Base-by-base conservation (phyloP, 345 rosid species). In the Bretschneidera sinensis region DNA sequence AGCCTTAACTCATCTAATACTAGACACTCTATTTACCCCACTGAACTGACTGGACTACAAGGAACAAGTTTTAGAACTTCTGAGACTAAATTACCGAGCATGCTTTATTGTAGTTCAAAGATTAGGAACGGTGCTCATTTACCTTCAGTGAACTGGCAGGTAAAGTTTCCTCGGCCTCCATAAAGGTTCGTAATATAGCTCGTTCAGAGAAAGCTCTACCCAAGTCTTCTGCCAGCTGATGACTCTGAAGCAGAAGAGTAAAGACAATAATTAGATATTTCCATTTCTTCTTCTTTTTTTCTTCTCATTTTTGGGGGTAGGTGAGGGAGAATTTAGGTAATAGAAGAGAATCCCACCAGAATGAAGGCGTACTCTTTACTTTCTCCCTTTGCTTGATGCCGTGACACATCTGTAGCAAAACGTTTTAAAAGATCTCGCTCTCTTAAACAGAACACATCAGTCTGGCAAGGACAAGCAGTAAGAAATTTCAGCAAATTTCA, bases 151-250 rank as follows among this genome's bases (percentile, higher is more conserved):
- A 63, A 65, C 83, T 83, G 54, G 57, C 19, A n/a, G 83, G 59
- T 54, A 72, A 64, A 49, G 76, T 74, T 67, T 71, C 78, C 66
- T 89, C 98, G 0, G 83, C 77, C 60, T 81, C 81, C 19, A 83
- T 45, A 66, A 85, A 78, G 51, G 69, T 81, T 65, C 86, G 85
- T 53, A 89, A 66, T 59, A 84, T 79, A 55, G 83, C 66, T 73
- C 88, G 74, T 62, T 92, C 98, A 10, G 97, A 70, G 72, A 87
- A 92, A 66, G 97, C 98, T 78, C 84, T 81, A 59, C 88, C 92
- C 63, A 92, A 63, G 77, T 92, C 98, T 73, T 85, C 95, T 24
- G 97, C 95, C 28, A 89, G 85, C 74, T 84, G 83, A 72, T 89
- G 81, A 72, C 74, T 76, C 98, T 92, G 84, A 60, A 25, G 58